phyloP scores from a whole-genome alignment of 805 yeast genomes.

The Saccharomycopsis sp. region DNA sequence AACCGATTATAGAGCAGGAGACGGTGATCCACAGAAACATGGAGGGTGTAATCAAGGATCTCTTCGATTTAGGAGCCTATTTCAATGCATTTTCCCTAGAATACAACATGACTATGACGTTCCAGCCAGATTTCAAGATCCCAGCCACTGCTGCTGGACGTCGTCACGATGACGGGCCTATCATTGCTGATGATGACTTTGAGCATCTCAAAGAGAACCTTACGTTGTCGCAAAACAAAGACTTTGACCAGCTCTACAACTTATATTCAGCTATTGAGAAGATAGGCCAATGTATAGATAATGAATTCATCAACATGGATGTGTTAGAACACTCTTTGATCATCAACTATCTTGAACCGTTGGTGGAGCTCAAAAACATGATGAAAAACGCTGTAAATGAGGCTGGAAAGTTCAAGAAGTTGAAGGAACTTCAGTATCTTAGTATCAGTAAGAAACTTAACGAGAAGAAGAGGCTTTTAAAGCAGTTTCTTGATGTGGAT shows the following conservation, averaged over 20 bases:
- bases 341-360: conserved; percentile 34
- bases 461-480: conserved; percentile 29
- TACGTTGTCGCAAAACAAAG: conserved; percentile 27
- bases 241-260: conserved; percentile 40
- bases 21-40: conserved; percentile 27
- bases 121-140: conserved; percentile 19
- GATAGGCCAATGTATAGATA: conserved; percentile 82
- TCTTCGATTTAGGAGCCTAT: conserved; percentile 72
- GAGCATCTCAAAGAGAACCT: conserved; percentile 27
- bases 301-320: conserved; percentile 49
- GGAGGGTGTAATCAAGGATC: conserved; percentile 54
- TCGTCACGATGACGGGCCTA: background rate
- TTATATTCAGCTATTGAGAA: conserved; percentile 64
- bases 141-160: conserved; percentile 1
- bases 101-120: conserved; percentile 25
- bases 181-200: conserved; percentile 13
- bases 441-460: conserved; percentile 36
- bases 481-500: conserved; percentile 30
- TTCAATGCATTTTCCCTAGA: conserved; percentile 57
- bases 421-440: conserved; percentile 46
- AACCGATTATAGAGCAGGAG: conserved; percentile 20
- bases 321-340: conserved; percentile 33
- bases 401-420: conserved; percentile 54
- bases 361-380: conserved; percentile 31
- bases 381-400: conserved; percentile 30